phyloP scores from a whole-genome alignment of 2,329 filamentous ascomycete species.

The Alternaria dauci region DNA sequence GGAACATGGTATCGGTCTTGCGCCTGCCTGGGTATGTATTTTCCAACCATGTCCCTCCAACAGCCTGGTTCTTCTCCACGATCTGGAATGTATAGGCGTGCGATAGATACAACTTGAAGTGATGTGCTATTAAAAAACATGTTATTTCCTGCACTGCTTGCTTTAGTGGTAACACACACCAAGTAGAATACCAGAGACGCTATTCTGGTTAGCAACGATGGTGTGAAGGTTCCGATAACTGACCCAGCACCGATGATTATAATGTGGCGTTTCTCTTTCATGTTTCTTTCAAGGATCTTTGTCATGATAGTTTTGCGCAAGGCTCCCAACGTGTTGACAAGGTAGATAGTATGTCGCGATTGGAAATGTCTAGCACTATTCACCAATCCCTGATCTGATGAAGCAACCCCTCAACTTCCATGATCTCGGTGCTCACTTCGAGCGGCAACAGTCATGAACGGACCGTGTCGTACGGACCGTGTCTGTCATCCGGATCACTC shows the following conservation, averaged over 20 bases:
- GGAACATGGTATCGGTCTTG: background rate
- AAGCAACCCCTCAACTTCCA: background rate
- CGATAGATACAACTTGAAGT: background rate
- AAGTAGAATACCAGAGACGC: background rate
- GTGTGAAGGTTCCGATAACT: background rate
- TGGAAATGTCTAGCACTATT: background rate
- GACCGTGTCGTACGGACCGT: background rate
- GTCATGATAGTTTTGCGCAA: background rate
- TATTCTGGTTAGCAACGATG: background rate
- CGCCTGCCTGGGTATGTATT: constrained; percentile 41
- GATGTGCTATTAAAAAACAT: background rate
- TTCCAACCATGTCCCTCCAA: constrained; percentile 54
- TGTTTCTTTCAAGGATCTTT: background rate
- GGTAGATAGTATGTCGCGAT: background rate
- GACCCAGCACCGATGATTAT: background rate
- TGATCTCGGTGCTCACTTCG: fast-evolving
- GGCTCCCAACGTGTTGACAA: background rate
- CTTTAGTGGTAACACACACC: too few species aligned
- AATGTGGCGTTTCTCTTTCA: background rate
- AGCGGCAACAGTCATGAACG: background rate
- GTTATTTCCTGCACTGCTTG: too few species aligned
- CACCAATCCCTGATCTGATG: too few species aligned
- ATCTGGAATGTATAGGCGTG: background rate
- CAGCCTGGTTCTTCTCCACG: constrained; percentile 52
- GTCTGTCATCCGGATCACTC: background rate